A percentile compares a stretch with the other conserved stretches of the same genome.
phyloP scores from a whole-genome alignment of 2,329 filamentous ascomycete genomes.

The Simplicillium aogashimaense region DNA sequence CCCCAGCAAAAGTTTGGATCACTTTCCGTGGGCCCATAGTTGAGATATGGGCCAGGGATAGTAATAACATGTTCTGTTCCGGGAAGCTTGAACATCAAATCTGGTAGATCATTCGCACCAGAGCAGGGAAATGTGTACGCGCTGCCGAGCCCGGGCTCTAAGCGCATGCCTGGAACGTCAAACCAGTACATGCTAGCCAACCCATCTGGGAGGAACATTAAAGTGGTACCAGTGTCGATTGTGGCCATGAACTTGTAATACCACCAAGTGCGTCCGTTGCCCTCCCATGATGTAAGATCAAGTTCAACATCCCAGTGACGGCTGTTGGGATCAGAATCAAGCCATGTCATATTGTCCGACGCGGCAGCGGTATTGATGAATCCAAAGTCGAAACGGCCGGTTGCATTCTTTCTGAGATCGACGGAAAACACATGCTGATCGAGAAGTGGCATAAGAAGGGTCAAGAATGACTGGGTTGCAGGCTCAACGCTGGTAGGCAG shows the following conservation, averaged over 20 bases:
- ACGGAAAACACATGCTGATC: constrained; percentile 34
- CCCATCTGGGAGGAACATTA: constrained; percentile 49
- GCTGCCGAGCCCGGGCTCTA: constrained; percentile 31
- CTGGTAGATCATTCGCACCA: constrained; percentile 41
- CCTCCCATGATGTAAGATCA: constrained; percentile 29
- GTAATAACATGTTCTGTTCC: constrained; percentile 37
- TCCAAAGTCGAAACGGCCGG: constrained; percentile 42
- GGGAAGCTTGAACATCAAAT: constrained; percentile 44
- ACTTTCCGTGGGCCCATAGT: constrained; percentile 40
- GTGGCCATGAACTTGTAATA: constrained; percentile 42
- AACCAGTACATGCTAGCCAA: constrained; percentile 52
- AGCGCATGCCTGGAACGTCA: constrained; percentile 38
- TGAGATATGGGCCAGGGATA: constrained; percentile 44
- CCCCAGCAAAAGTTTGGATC: constrained; percentile 57
- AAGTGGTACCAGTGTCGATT: constrained; percentile 59
- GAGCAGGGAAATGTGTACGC: constrained; percentile 50
- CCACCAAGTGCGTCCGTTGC: constrained; percentile 39
- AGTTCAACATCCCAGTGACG: constrained; percentile 37
- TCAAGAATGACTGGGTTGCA: constrained; percentile 31
- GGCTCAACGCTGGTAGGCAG: constrained; percentile 33
- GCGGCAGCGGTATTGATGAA: constrained; percentile 30
- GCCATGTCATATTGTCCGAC: constrained; percentile 31
- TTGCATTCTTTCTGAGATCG: constrained; percentile 36
- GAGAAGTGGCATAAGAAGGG: constrained; percentile 30
- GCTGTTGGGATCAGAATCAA: constrained; percentile 19